Base-by-base conservation (phyloP, 139 green algal species). In the Trebouxia sp. region DNA sequence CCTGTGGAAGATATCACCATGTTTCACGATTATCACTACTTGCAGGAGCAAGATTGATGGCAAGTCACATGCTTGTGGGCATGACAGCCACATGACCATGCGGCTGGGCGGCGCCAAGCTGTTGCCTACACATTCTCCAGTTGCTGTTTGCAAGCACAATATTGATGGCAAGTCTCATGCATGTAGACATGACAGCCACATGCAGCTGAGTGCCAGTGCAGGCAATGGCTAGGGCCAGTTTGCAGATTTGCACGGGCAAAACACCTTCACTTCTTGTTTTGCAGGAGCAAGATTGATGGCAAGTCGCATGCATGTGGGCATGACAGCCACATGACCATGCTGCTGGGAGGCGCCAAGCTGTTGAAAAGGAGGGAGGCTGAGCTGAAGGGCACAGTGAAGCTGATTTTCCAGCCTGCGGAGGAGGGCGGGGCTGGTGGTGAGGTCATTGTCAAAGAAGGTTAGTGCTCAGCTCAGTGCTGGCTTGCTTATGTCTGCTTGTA, bases 391-490 rank as follows among this genome's bases (percentile, higher is more conserved):
- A 93, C 75, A 1, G 92, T 98, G 42, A 83, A 87, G 51, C 88
- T 98, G 15, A 38, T 98, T 14, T 99, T 98, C 89, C 95, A 98
- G 84, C 95, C 95, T 6, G 95, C 94, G 17, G 95, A 98, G 86
- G 95, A 98, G 86, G 92, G 90, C 12, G 82, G 85, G 2, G 94
- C 90, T 22, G 95, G 95, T 14, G 95, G 83, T 0, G 75, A 89
- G 24, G 28, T 62, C 8, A 92, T 97, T 85, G 85, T 96, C 1
- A 41, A 89, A 26, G 87, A 91, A 58, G 87, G 83, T 72, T 24
- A 72, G 26, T n/a, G 15, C 3, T 32, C 70, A 43, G 41, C 26
- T 14, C 38, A 39, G 12, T 32, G 26, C 24, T 37, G 15, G 26
- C 24, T 43, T 6, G 48, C 22, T 58, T 38, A 50, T 51, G n/a